These are phyloP conservation scores for Umbelopsis sp. DNA, from an alignment of 192 early-diverging fungal genomes.

Conservation along the genomic window DNA sequence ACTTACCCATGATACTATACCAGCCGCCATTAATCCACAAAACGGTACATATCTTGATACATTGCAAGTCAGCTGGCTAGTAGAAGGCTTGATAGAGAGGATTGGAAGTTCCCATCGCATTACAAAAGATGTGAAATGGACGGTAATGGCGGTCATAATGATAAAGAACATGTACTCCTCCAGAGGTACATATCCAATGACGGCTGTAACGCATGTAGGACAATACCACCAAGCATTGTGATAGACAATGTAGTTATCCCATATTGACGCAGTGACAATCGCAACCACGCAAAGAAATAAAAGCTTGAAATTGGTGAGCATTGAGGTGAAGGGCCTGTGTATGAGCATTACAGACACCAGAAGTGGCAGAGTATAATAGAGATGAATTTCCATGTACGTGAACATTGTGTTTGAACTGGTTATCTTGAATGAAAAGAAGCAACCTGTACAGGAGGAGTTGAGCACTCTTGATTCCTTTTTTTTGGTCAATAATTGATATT, in stretches of 20 bases:
- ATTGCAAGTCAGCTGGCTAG: neutral
- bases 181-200: conserved; percentile 60
- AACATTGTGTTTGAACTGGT: conserved; percentile 25
- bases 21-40: conserved; percentile 19
- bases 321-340: conserved; percentile 37
- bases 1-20: conserved; percentile 29
- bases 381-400: conserved; percentile 56
- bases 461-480: neutral
- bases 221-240: conserved; percentile 55
- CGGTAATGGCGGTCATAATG: conserved; percentile 53
- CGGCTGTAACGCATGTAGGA: conserved; percentile 43
- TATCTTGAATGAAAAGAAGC: conserved; percentile 6
- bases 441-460: neutral
- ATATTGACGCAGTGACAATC: conserved; percentile 49
- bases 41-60: conserved; percentile 30
- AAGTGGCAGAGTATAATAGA: conserved; percentile 50
- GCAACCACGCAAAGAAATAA: conserved; percentile 38
- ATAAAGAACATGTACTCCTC: conserved; percentile 63
- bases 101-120: conserved; percentile 39
- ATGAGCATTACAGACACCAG: conserved; percentile 29
- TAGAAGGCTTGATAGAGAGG: conserved; percentile 26
- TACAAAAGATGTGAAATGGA: conserved; percentile 33
- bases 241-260: conserved; percentile 63
- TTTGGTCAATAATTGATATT: too few species aligned
- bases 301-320: conserved; percentile 34